Base-by-base conservation (phyloP, 805 yeast genomes). In the Teunomyces kruisii region DNA sequence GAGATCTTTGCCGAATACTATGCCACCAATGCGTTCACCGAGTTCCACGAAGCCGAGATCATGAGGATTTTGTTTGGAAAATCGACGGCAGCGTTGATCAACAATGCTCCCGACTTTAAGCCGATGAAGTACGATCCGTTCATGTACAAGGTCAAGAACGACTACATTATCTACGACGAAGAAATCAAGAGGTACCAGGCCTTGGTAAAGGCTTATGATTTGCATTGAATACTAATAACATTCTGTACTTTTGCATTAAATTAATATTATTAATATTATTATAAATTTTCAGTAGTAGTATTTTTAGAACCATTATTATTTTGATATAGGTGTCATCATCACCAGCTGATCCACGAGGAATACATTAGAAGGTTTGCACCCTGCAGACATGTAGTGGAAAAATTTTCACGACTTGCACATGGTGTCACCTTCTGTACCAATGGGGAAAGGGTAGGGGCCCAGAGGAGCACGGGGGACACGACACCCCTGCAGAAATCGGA, bases 31-130 rank as follows among this genome's bases (percentile, higher is more conserved):
- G 64, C 63, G 15, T 45, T 65, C 27, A 70, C 76, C 3, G 43
- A 51, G 9, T 57, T 65, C 37, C 76, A 71, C 46, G 67, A 61
- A 40, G 44, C 53, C 3, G 74, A 71, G 49, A 57, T 66, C 40
- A 56, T 57, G 61, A 42, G 56, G 8, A 50, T 58, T 13, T 42
- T 53, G 22, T 53, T 50, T 26, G 52, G 52, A 13, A 48, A 46
- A 33, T 42, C 54, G 4, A 48, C 54, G 6, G 45, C 46, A n/a
- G 26, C 44, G 1, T 32, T 58, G 26, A 50, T 60, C 26, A 27
- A 32, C 6, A 41, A 42, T 15, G 61, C 61, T 2, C 64, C 62
- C 1, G 63, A 58, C 40, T 67, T 67, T 47, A 44, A 49, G 27
- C 75, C 74, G 0, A 56, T 61, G 50, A 55, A 49, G 50, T 56